A percentile compares a stretch with the other conserved stretches of the same genome.
Conservation (phyloP, 1,139 yeast species). For the Diutina scorzettiae region DNA sequence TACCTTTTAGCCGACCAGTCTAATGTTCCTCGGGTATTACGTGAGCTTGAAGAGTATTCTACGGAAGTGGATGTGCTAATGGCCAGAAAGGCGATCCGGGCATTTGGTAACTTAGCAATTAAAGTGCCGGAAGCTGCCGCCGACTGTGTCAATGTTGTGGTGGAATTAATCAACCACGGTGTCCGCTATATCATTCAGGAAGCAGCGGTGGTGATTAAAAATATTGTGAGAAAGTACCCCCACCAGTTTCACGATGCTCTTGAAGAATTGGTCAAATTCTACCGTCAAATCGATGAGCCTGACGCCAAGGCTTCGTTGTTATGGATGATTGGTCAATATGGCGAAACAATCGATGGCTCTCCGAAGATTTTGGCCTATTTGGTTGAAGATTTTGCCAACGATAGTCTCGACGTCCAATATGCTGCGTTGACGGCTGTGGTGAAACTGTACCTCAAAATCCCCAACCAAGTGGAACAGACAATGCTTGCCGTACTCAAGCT, state of each 20-base stretch:
- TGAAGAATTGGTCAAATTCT: constrained; percentile 28
- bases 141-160: constrained; percentile 51
- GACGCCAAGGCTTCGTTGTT: constrained; percentile 70
- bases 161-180: constrained; percentile 51
- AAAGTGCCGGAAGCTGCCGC: constrained; percentile 47
- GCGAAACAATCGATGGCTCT: constrained; percentile 36
- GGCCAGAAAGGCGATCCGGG: constrained; percentile 80
- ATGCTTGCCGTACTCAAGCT: constrained; percentile 50
- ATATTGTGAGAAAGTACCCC: constrained; percentile 70
- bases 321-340: constrained; percentile 78
- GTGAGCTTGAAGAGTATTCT: constrained; percentile 78
- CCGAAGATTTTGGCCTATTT: constrained; percentile 35
- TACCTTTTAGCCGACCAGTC: constrained; percentile 60
- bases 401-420: constrained; percentile 62
- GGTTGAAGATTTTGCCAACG: constrained; percentile 40
- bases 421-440: constrained; percentile 65
- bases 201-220: constrained; percentile 62
- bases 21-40: constrained; percentile 50
- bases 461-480: constrained; percentile 42
- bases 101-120: constrained; percentile 81
- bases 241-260: constrained; percentile 26
- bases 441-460: constrained; percentile 50
- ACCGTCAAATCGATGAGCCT: constrained; percentile 51
- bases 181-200: constrained; percentile 75
- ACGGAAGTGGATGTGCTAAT: constrained; percentile 76